Percentiles rank a stretch among this genome's conserved stretches.
Evolutionary conservation across 805 yeast genomes (phyloP).

Genomic region (Yamadazyma phyllophila): DNA sequence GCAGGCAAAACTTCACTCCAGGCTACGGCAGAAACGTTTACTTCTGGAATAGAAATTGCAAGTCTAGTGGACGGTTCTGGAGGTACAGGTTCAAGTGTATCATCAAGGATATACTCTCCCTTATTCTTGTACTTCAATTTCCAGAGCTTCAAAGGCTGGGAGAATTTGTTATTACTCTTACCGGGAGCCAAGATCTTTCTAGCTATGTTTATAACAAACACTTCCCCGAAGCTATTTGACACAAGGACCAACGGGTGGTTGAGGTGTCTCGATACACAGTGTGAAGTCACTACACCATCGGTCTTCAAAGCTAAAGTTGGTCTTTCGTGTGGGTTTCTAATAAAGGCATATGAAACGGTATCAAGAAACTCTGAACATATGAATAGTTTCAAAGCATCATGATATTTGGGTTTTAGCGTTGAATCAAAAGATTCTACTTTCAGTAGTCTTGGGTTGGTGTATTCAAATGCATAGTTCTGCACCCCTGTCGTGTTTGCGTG

Average conservation of each 20-base stretch:
- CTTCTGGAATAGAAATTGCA: conserved; percentile 46
- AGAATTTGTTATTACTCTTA: conserved; percentile 34
- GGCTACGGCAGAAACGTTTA: conserved; percentile 46
- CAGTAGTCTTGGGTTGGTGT: conserved; percentile 25
- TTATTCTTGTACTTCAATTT: conserved; percentile 16
- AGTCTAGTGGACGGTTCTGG: conserved; percentile 25
- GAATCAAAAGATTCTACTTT: conserved; percentile 25
- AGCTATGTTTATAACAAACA: conserved; percentile 35
- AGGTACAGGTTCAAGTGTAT: conserved; percentile 28
- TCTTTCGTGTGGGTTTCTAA: conserved; percentile 34
- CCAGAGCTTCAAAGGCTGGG: conserved; percentile 43
- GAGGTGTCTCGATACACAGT: conserved; percentile 28
- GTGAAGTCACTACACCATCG: conserved; percentile 30
- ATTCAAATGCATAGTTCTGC: conserved; percentile 22
- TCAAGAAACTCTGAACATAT: conserved; percentile 28
- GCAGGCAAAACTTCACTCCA: conserved; percentile 54
- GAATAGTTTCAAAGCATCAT: conserved; percentile 24
- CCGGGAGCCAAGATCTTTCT: conserved; percentile 35
- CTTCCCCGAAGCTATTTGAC: conserved; percentile 36
- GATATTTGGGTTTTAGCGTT: conserved; percentile 28
- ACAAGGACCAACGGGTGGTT: conserved; percentile 38
- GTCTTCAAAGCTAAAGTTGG: conserved; percentile 28
- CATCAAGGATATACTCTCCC: conserved; percentile 18
- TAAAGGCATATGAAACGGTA: conserved; percentile 26
- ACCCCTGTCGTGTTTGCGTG: conserved; percentile 31